phyloP scores from a whole-genome alignment of 2,329 filamentous ascomycete genomes.

The Aspergillus japonicus region DNA sequence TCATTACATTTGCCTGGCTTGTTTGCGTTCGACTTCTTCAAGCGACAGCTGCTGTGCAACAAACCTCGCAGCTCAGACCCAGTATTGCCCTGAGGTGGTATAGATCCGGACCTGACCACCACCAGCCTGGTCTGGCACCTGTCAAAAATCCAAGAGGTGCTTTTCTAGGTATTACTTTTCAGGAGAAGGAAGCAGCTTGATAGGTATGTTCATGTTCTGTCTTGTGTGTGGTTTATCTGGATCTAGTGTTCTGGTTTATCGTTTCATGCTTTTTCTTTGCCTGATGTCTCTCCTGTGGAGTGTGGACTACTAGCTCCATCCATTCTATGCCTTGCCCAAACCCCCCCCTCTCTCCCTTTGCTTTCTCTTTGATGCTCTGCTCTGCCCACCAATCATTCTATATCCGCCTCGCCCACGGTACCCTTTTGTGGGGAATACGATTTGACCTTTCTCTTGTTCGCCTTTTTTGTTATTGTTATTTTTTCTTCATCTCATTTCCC shows the following conservation, averaged over 20 bases:
- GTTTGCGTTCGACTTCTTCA: not conserved
- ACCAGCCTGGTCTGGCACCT: not conserved
- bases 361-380: constrained; percentile 9
- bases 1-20: not conserved
- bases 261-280: not conserved
- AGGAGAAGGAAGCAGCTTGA: constrained; percentile 6
- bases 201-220: constrained; percentile 17
- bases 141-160: not conserved
- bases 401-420: constrained; percentile 2
- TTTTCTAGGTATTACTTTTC: not conserved
- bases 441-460: not conserved
- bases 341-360: not conserved
- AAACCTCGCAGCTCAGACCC: constrained; percentile 15
- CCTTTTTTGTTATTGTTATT: constrained; percentile 4
- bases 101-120: constrained; percentile 9
- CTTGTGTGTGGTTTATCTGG: not conserved
- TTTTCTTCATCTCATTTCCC: not conserved
- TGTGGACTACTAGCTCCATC: constrained; percentile 6
- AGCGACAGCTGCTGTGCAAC: constrained; percentile 8
- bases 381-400: constrained; percentile 8
- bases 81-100: constrained; percentile 11
- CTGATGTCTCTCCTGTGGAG: not conserved
- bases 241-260: not conserved
- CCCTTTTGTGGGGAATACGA: constrained; percentile 5
- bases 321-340: not conserved